Percentiles rank a stretch among this genome's conserved stretches.
These are phyloP conservation scores for Nakaseomyces sp. DNA, from an alignment of 1,139 yeast genomes.

Conservation along the genomic window DNA sequence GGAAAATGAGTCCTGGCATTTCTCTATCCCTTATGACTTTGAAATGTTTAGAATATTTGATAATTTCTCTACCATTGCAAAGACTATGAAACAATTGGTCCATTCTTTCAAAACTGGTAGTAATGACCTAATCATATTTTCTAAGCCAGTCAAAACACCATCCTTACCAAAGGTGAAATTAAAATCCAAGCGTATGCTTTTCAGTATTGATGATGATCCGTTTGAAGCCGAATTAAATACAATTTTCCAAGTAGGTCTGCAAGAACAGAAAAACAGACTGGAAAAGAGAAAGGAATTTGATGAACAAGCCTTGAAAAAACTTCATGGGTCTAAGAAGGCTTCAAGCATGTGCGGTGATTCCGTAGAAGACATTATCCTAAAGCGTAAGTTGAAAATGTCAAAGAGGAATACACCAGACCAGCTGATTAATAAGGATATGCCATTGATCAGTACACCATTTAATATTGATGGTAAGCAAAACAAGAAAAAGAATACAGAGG, in stretches of 20 bases:
- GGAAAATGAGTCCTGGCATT: slow-evolving; percentile 32
- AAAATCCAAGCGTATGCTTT: slow-evolving; percentile 38
- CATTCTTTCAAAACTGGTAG: slow-evolving; percentile 38
- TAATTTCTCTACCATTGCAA: slow-evolving; percentile 46
- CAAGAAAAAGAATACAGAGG: slow-evolving; percentile 6
- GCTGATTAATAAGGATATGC: slow-evolving; percentile 7
- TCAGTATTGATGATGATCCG: slow-evolving; percentile 73
- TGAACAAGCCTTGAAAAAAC: slow-evolving; percentile 19
- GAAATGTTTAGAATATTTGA: slow-evolving; percentile 56
- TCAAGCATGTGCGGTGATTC: slow-evolving; percentile 8
- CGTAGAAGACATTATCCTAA: slow-evolving; percentile 7
- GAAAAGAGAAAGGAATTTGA: slow-evolving; percentile 54
- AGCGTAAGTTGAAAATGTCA: slow-evolving; percentile 7
- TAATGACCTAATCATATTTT: slow-evolving; percentile 33
- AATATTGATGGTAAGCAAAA: slow-evolving; percentile 9
- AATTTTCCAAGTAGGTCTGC: slow-evolving; percentile 66
- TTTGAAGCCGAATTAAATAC: slow-evolving; percentile 71
- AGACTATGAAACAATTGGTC: slow-evolving; percentile 47
- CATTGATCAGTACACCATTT: slow-evolving; percentile 12
- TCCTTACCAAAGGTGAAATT: slow-evolving; percentile 44
- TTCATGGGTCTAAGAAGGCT: slow-evolving; percentile 9
- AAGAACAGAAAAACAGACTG: slow-evolving; percentile 59
- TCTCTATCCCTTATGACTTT: slow-evolving; percentile 41
- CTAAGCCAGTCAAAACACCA: slow-evolving; percentile 33
- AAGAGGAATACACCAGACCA: slow-evolving; percentile 8